phyloP scores from a whole-genome alignment of 495 filamentous ascomycete species.

The Staphylotrichum longicolle region DNA sequence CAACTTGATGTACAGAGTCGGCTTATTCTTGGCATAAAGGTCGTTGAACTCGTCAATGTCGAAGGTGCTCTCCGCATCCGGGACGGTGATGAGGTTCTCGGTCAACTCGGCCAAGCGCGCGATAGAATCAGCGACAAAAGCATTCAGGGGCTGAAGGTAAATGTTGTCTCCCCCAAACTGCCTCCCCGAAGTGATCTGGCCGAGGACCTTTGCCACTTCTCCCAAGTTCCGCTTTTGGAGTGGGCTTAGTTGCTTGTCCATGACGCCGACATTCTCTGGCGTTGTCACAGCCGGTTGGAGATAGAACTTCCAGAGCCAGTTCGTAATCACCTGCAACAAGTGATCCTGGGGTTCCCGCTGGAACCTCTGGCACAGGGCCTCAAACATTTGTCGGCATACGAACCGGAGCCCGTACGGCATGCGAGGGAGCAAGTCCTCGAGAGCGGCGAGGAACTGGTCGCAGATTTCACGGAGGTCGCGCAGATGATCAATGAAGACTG shows the following conservation, averaged over 20 bases:
- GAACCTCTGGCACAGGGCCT: constrained; percentile 71
- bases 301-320: constrained; percentile 93
- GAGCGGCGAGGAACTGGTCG: constrained; percentile 75
- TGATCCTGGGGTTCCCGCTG: constrained; percentile 72
- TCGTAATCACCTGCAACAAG: constrained; percentile 77
- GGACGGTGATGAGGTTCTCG: constrained; percentile 70
- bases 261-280: constrained; percentile 85
- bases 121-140: constrained; percentile 81
- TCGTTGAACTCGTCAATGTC: constrained; percentile 99
- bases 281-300: constrained; percentile 82
- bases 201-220: constrained; percentile 86
- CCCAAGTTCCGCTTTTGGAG: constrained; percentile 90
- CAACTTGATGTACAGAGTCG: constrained; percentile 98
- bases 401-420: constrained; percentile 95
- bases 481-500: constrained; percentile 87
- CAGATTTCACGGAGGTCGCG: constrained; percentile 90
- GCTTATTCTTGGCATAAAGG: constrained; percentile 90
- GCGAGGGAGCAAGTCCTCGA: constrained; percentile 78
- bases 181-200: constrained; percentile 79
- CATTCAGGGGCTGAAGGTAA: constrained; percentile 91
- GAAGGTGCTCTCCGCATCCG: constrained; percentile 83
- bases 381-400: constrained; percentile 81
- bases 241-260: constrained; percentile 81
- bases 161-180: constrained; percentile 92
- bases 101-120: constrained; percentile 76